These are phyloP conservation scores for Cystoderma amianthinum DNA, from an alignment of 768 basidiomycete species.

Conservation along the genomic window DNA sequence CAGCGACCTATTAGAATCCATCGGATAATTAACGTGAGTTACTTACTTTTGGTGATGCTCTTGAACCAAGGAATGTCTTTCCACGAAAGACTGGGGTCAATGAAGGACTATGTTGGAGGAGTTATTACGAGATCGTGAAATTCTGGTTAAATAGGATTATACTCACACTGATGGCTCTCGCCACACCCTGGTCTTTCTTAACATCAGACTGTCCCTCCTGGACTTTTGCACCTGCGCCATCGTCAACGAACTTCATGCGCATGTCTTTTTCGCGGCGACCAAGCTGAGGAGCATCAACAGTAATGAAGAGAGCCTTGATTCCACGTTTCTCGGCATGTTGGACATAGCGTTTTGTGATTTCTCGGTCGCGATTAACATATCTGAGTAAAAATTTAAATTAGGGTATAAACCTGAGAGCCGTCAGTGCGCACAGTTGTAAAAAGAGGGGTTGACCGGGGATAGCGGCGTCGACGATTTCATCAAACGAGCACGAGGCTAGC, in stretches of 20 bases:
- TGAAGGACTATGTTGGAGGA: constrained; percentile 69
- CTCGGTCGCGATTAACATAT: constrained; percentile 89
- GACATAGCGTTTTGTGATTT: constrained; percentile 78
- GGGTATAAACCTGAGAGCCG: background rate
- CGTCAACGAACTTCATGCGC: constrained; percentile 92
- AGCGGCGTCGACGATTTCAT: constrained; percentile 86
- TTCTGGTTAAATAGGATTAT: background rate
- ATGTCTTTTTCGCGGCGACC: constrained; percentile 96
- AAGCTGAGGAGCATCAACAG: constrained; percentile 95
- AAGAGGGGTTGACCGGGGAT: constrained; percentile 76
- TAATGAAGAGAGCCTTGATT: constrained; percentile 91
- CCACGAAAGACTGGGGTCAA: constrained; percentile 89
- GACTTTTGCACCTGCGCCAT: constrained; percentile 48
- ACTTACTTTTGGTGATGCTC: constrained; percentile 60
- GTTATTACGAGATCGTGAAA: background rate
- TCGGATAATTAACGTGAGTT: constrained; percentile 32
- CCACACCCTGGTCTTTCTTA: constrained; percentile 85
- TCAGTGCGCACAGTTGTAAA: constrained; percentile 58
- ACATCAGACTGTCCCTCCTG: constrained; percentile 46
- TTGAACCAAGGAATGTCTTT: constrained; percentile 78
- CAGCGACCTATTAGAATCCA: background rate
- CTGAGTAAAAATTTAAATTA: constrained; percentile 21
- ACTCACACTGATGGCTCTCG: constrained; percentile 84
- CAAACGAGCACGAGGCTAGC: constrained; percentile 90
- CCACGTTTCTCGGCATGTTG: constrained; percentile 88